A percentile compares a stretch with the other conserved stretches of the same genome.
Evolutionary conservation across 2,329 filamentous ascomycete genomes (phyloP).

Genomic region (Xylariaceae sp.): DNA sequence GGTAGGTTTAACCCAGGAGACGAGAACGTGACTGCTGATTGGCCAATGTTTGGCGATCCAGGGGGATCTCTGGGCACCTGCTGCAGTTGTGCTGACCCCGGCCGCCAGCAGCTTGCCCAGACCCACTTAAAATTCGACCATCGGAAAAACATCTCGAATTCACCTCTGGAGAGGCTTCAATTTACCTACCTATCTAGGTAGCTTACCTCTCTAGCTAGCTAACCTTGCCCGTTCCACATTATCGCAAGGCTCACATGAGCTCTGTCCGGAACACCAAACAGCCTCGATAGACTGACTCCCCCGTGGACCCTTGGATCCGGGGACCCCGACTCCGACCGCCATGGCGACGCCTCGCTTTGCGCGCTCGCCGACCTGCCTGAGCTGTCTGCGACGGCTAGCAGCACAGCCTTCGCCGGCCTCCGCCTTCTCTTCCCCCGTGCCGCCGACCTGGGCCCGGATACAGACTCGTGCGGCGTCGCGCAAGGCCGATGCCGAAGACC

Average conservation of each 20-base stretch:
- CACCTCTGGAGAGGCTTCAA: too few relatives aligned
- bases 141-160: slow-evolving; percentile 13
- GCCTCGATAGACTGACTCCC: too few relatives aligned
- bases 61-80: background rate
- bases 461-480: slow-evolving; percentile 36
- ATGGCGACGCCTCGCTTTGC: slow-evolving; percentile 22
- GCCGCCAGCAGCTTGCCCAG: background rate
- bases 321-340: background rate
- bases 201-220: background rate
- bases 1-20: background rate
- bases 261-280: background rate
- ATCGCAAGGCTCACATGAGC: background rate
- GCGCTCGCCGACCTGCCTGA: slow-evolving; percentile 29
- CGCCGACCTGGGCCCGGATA: slow-evolving; percentile 13
- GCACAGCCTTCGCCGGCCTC: slow-evolving; percentile 11
- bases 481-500: slow-evolving; percentile 32
- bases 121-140: slow-evolving; percentile 18
- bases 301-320: background rate
- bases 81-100: too few relatives aligned
- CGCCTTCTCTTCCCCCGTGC: slow-evolving; percentile 13
- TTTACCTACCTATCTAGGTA: too few relatives aligned
- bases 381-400: slow-evolving; percentile 30
- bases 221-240: background rate
- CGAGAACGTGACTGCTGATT: slow-evolving; percentile 1
- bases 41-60: background rate